phyloP scores from a whole-genome alignment of 2,329 filamentous ascomycete species.

The Beauveria australis region DNA sequence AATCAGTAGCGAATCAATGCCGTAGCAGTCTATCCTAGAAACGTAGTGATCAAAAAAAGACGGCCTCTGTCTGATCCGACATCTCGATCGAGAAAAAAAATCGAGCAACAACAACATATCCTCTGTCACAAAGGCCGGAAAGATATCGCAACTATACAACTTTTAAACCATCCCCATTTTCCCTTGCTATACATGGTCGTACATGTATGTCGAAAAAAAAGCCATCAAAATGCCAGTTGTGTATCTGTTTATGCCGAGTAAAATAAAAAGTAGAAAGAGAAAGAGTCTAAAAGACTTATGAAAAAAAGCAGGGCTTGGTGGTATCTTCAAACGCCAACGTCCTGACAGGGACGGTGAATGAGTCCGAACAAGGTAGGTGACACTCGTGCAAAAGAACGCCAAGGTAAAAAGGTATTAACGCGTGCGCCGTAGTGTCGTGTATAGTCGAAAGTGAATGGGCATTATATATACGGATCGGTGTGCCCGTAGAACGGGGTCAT shows the following conservation, averaged over 20 bases:
- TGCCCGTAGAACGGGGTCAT: not conserved
- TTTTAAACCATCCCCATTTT: not conserved
- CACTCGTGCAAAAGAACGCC: not conserved
- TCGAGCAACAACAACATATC: not conserved
- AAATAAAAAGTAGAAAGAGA: not conserved
- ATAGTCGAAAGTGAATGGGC: not conserved
- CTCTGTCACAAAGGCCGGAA: not conserved
- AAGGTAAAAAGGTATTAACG: not conserved
- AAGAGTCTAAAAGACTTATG: not conserved
- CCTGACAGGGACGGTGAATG: slow-evolving; percentile 16
- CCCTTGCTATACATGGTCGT: not conserved
- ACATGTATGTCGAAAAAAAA: not conserved
- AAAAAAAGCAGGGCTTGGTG: slow-evolving; percentile 9
- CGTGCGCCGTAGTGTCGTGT: not conserved
- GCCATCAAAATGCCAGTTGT: slow-evolving; percentile 6
- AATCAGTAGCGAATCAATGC: not conserved
- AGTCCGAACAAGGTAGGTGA: not conserved
- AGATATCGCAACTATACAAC: not conserved
- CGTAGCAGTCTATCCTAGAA: slow-evolving; percentile 4
- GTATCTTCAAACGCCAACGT: slow-evolving; percentile 18
- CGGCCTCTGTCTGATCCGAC: not conserved
- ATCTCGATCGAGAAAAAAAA: not conserved
- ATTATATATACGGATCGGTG: slow-evolving; percentile 3
- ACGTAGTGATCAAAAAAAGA: not conserved
- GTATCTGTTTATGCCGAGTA: not conserved